phyloP scores from a whole-genome alignment of 2,329 filamentous ascomycete genomes.

The Pleurostoma richardsiae region DNA sequence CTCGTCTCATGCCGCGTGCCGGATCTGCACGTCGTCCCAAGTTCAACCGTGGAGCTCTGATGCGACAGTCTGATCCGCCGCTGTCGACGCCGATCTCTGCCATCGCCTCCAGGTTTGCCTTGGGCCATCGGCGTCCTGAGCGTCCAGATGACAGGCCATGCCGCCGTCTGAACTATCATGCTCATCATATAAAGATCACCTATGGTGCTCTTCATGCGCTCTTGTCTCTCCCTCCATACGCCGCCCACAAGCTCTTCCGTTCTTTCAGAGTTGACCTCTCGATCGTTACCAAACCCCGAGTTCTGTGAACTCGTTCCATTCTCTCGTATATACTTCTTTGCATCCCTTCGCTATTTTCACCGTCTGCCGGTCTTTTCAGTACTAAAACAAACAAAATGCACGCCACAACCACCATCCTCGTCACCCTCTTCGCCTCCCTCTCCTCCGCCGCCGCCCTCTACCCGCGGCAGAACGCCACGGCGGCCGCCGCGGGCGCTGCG shows the following conservation, averaged over 20 bases:
- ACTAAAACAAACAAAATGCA: background rate
- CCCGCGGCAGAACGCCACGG: background rate
- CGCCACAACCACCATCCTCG: background rate
- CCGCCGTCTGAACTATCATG: background rate
- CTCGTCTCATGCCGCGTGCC: too few relatives aligned
- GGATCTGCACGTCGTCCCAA: too few relatives aligned
- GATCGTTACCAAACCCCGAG: background rate
- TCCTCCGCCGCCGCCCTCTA: background rate
- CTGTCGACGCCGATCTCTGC: background rate
- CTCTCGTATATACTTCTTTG: background rate
- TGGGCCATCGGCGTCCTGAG: background rate
- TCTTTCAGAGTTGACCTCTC: background rate
- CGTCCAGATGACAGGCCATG: too few relatives aligned
- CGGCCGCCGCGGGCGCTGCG: slow-evolving; percentile 12
- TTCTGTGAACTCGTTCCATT: background rate
- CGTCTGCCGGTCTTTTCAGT: background rate
- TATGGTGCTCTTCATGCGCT: background rate
- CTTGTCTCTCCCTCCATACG: background rate
- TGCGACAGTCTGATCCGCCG: background rate
- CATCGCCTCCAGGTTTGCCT: background rate
- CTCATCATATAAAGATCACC: background rate
- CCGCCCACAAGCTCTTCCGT: background rate
- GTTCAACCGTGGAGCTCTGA: too few relatives aligned
- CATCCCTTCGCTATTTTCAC: background rate
- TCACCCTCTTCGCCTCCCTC: background rate